Evolutionary conservation across 371 early-diverging fungal genomes (phyloP), one percentile per base, ranked within the genome.

Genomic region (Funneliformis caledonium): DNA sequence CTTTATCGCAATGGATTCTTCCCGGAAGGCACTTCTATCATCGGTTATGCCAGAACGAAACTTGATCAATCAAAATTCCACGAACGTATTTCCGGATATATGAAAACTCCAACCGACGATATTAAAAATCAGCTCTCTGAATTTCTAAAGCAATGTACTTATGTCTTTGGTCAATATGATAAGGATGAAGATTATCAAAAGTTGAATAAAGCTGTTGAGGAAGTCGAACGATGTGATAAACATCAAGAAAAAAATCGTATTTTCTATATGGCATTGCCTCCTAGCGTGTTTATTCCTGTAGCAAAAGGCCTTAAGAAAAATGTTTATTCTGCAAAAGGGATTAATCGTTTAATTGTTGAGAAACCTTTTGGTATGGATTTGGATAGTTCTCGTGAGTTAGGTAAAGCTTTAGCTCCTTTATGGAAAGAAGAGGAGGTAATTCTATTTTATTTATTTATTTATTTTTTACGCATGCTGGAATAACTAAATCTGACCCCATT

Each of bases 201-300:
- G 1, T 89, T 98, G 42, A 88, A 92, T 79, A 79, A 86, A 16
- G 88, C 85, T 47, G 83, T 97, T 26, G 85, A 84, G 8, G 86
- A 89, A 47, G 82, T 89, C 19, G 93, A 93, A 69, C 2, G 12
- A 2, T 80, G 85, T 10, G 84, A 89, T 42, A 84, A 86, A 26
- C 84, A 87, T 75, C 83, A 81, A 72, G 78, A 81, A 2, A 76
- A 76, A 65, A 90, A 90, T 81, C 91, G 97, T 45, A 84, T 99
- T 47, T 98, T 97, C 83, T 99, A 99, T 86, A 93, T 99, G 93
- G 99, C 99, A 0, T 86, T 99, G 52, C 99, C 99, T 19, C 99
- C 99, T 9, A 92, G 94, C 9, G 96, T 97, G 37, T 99, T 99
- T 87, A 90, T 94, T 42, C 85, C 89, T 5, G 96, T 98, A 9